Evolutionary conservation across 2,329 filamentous ascomycete genomes (phyloP).

Genomic region (Neocucurbitaria cava): DNA sequence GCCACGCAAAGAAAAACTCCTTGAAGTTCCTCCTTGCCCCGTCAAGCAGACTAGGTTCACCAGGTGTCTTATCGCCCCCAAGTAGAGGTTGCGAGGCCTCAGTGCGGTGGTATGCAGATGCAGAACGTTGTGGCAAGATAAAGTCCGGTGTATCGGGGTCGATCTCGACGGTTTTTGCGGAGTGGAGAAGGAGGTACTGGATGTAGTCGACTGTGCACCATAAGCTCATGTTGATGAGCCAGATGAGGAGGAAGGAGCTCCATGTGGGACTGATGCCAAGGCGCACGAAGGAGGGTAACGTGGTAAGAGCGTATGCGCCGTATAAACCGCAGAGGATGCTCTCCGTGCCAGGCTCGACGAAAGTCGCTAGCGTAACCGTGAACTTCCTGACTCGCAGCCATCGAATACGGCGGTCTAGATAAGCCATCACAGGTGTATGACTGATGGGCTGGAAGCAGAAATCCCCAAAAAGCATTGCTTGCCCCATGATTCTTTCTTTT

Average conservation of each 20-base stretch:
- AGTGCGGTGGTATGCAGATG: conserved; percentile 41
- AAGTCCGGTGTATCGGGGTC: conserved; percentile 79
- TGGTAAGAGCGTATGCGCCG: conserved; percentile 79
- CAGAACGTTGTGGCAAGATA: conserved; percentile 57
- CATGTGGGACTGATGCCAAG: conserved; percentile 70
- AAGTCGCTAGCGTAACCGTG: conserved; percentile 85
- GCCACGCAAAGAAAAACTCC: conserved; percentile 82
- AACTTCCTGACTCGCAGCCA: conserved; percentile 96
- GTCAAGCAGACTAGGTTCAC: conserved; percentile 25
- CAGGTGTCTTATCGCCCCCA: conserved; percentile 10
- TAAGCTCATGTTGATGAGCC: conserved; percentile 66
- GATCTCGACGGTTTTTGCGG: conserved; percentile 71
- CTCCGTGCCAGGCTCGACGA: conserved; percentile 93
- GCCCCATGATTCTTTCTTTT: conserved; percentile 57
- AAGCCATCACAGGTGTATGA: conserved; percentile 77
- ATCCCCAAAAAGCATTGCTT: conserved; percentile 86
- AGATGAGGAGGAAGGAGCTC: conserved; percentile 69
- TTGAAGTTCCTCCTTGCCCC: conserved; percentile 63
- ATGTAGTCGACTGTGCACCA: conserved; percentile 82
- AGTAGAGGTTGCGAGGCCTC: conserved; percentile 32
- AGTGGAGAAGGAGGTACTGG: conserved; percentile 77
- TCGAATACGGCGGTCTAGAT: conserved; percentile 79
- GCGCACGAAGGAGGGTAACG: conserved; percentile 68
- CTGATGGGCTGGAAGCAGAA: conserved; percentile 89
- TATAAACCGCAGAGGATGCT: conserved; percentile 83